These are phyloP conservation scores for Pseudoperonospora humuli DNA, from an alignment of 352 stramenopile species.

Conservation along the genomic window DNA sequence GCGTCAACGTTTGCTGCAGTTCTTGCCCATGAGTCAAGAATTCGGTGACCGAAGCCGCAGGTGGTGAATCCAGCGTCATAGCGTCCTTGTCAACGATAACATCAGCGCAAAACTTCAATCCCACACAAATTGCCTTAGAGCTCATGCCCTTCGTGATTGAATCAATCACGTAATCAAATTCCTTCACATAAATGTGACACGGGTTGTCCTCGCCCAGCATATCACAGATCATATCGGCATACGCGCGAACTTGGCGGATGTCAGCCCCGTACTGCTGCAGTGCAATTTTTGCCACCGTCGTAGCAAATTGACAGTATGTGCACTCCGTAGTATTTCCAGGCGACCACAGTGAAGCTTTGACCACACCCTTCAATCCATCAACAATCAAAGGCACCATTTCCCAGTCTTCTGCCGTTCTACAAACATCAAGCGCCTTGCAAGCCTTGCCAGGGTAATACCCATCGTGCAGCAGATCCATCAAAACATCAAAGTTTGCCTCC, in stretches of 20 bases:
- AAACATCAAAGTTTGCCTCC: constrained; percentile 46
- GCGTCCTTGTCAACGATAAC: constrained; percentile 3
- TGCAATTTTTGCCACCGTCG: constrained; percentile 50
- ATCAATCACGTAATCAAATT: constrained; percentile 62
- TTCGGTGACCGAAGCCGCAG: neutral
- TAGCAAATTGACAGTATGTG: constrained; percentile 55
- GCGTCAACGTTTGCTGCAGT: constrained; percentile 27
- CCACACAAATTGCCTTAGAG: constrained; percentile 49
- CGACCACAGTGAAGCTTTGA: constrained; percentile 18
- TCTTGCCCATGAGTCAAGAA: constrained; percentile 19
- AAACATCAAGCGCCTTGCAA: constrained; percentile 45
- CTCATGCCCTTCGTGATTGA: constrained; percentile 54
- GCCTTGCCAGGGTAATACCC: constrained; percentile 38
- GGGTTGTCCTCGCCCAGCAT: constrained; percentile 52
- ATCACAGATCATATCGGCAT: constrained; percentile 69
- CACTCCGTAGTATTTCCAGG: constrained; percentile 40
- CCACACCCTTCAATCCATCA: constrained; percentile 28
- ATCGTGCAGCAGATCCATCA: constrained; percentile 46
- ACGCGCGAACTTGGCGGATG: constrained; percentile 46
- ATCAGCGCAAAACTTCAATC: constrained; percentile 47
- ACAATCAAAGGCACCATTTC: constrained; percentile 10
- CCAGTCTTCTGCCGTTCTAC: constrained; percentile 18
- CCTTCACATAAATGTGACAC: constrained; percentile 61
- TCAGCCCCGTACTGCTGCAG: constrained; percentile 47
- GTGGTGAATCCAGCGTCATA: neutral